phyloP scores from a whole-genome alignment of 768 basidiomycete species.

The Auricularia sp. region DNA sequence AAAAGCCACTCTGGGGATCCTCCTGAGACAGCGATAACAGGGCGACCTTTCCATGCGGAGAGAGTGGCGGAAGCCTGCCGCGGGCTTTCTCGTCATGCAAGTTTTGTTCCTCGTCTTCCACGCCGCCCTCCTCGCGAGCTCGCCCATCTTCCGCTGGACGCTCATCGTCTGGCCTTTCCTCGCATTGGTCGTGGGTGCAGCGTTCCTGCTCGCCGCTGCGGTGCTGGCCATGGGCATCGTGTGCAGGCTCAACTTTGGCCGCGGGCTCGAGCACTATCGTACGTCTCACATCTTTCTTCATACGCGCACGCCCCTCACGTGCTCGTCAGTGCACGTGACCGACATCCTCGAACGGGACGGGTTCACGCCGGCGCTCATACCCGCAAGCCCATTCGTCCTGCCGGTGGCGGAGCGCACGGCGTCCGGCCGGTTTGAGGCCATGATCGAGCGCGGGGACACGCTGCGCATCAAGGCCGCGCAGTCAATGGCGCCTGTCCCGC shows the following conservation, averaged over 20 bases:
- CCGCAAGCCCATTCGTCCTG: background rate
- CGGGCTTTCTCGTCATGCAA: background rate
- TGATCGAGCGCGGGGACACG: background rate
- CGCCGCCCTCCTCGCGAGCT: background rate
- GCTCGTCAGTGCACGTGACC: background rate
- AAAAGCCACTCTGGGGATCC: background rate
- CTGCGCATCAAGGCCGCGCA: background rate
- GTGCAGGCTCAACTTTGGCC: conserved; percentile 46
- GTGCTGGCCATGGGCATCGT: conserved; percentile 33
- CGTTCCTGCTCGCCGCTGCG: conserved; percentile 13
- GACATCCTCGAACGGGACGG: background rate
- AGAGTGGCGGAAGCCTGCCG: background rate
- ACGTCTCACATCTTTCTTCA: conserved; percentile 11
- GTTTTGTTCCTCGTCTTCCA: background rate
- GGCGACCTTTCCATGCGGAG: background rate
- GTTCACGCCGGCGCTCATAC: background rate
- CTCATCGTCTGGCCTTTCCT: background rate
- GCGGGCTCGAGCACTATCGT: conserved; percentile 45
- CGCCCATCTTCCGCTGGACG: background rate
- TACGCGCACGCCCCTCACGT: background rate
- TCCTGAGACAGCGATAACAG: background rate
- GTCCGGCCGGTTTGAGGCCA: background rate
- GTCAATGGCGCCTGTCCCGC: too few species aligned
- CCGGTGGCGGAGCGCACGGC: background rate
- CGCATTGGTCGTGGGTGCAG: background rate